A percentile compares a stretch with the other conserved stretches of the same genome.
phyloP scores from a whole-genome alignment of 148 eudicot species.

The Fagopyrum homotropicum region DNA sequence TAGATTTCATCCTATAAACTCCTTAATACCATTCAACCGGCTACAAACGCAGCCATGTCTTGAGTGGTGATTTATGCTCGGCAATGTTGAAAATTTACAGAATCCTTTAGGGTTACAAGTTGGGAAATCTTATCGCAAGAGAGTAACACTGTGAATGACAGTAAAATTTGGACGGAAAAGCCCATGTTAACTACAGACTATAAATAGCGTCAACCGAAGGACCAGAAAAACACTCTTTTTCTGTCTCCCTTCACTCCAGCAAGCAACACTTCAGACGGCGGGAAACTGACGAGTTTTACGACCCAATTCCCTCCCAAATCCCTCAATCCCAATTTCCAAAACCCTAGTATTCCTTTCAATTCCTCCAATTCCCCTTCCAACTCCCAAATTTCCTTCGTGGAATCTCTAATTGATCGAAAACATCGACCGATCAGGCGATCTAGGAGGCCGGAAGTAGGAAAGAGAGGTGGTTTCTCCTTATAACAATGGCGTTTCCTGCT shows the following conservation, averaged over 20 bases:
- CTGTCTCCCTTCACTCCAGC: constrained; percentile 8
- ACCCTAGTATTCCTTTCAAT: constrained; percentile 7
- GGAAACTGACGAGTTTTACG: constrained; percentile 20
- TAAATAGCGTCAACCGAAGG: constrained; percentile 1
- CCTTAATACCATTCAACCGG: too few relatives aligned
- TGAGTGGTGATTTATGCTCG: too few relatives aligned
- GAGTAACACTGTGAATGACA: background rate
- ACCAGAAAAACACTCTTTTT: background rate
- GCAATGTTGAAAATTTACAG: too few relatives aligned
- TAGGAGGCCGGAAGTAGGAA: background rate
- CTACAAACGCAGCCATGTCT: too few relatives aligned
- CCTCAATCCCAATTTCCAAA: background rate
- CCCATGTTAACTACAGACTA: background rate
- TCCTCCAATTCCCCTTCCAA: background rate
- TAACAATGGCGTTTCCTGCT: constrained; percentile 29
- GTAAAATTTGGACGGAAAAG: background rate
- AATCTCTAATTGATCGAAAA: background rate
- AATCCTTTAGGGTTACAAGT: background rate
- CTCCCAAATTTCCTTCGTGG: background rate
- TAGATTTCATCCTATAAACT: too few relatives aligned
- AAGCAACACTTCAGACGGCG: constrained; percentile 15
- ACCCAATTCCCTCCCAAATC: constrained; percentile 3
- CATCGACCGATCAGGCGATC: background rate
- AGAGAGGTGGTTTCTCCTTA: background rate
- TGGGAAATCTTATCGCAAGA: background rate